Percentiles rank a stretch among this genome's conserved stretches.
Conservation (phyloP, 192 early-diverging fungal species). For the Coemansia sp. region DNA sequence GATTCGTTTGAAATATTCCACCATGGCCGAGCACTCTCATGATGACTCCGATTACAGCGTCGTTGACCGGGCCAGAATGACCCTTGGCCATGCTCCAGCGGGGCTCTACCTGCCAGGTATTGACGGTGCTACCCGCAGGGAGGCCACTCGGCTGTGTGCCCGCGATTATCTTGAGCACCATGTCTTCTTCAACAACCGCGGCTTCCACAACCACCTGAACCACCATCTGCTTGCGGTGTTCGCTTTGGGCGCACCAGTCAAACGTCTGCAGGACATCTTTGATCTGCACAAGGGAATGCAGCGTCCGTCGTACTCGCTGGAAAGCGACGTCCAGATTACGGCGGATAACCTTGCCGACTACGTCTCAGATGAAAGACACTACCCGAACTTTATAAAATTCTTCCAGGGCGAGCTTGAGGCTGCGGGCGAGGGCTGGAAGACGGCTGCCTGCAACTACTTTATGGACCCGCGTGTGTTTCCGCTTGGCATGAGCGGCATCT, state of each 20-base stretch:
- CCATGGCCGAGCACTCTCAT: constrained; percentile 2
- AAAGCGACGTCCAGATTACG: constrained; percentile 29
- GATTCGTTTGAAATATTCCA: constrained; percentile 7
- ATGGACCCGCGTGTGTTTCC: constrained; percentile 47
- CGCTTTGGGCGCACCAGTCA: constrained; percentile 49
- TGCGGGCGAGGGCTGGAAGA: constrained; percentile 33
- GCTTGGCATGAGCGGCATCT: constrained; percentile 49
- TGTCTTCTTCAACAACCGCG: constrained; percentile 53
- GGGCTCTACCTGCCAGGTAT: constrained; percentile 46
- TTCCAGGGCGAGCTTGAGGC: constrained; percentile 48
- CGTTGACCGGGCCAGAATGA: constrained; percentile 23
- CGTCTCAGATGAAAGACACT: constrained; percentile 19
- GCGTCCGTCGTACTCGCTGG: constrained; percentile 19
- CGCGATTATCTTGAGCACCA: constrained; percentile 53
- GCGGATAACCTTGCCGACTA: constrained; percentile 20
- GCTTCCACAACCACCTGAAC: constrained; percentile 58
- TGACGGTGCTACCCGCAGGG: constrained; percentile 28
- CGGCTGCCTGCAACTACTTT: constrained; percentile 44
- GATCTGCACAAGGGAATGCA: constrained; percentile 33
- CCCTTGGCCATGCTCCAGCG: constrained; percentile 15
- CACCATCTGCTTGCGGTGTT: constrained; percentile 58
- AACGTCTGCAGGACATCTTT: constrained; percentile 54
- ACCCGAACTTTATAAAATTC: constrained; percentile 50
- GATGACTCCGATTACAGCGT: constrained; percentile 33
- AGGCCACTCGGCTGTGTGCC: constrained; percentile 47